Percentiles rank a stretch among this genome's conserved stretches.
Evolutionary conservation across 257 asterid genomes (phyloP).

Genomic region (Fraxinus excelsior): DNA sequence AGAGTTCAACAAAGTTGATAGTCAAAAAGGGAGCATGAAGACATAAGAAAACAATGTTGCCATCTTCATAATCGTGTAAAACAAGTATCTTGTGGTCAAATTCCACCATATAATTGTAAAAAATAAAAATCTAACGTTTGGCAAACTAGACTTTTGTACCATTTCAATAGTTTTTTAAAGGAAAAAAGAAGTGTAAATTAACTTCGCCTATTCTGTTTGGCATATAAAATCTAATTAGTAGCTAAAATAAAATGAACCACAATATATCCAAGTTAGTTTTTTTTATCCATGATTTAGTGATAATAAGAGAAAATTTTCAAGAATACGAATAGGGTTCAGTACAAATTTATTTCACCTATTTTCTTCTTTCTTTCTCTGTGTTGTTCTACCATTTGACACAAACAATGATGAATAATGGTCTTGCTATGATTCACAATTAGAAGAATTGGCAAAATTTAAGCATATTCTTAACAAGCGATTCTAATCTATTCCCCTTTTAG

Average conservation of each 20-base stretch:
- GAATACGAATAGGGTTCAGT: not conserved
- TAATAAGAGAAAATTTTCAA: not conserved
- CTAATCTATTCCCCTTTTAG: not conserved
- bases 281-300: not conserved
- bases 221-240: not conserved
- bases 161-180: not conserved
- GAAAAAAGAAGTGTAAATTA: not conserved
- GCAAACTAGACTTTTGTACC: not conserved
- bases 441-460: constrained; percentile 6
- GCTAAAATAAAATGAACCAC: not conserved
- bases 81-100: not conserved
- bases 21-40: not conserved
- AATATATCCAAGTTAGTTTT: not conserved
- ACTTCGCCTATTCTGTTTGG: not conserved
- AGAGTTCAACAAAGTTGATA: not conserved
- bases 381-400: not conserved
- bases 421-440: not conserved
- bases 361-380: not conserved
- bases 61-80: not conserved
- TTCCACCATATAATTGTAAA: not conserved
- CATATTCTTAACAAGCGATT: not conserved
- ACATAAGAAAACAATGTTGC: not conserved
- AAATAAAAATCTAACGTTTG: not conserved
- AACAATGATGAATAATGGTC: not conserved
- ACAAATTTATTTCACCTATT: not conserved